phyloP scores from a whole-genome alignment of 495 filamentous ascomycete genomes.

The Parmelia sp. region DNA sequence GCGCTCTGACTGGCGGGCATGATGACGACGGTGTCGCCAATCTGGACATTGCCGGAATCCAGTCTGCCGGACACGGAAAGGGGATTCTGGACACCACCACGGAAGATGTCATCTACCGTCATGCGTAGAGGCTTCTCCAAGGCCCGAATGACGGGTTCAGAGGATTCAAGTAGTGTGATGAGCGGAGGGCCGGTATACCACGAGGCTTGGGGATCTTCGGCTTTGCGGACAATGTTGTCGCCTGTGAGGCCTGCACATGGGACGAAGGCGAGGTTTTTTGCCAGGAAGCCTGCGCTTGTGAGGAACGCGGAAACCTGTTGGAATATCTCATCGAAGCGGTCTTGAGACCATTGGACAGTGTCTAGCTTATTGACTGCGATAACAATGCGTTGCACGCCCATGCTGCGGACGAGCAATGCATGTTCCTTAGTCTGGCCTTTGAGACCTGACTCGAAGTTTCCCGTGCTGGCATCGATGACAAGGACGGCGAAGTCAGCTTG shows the following conservation, averaged over 20 bases:
- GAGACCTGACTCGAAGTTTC: conserved; percentile 87
- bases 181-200: conserved; percentile 83
- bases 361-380: conserved; percentile 96
- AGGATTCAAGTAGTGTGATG: conserved; percentile 74
- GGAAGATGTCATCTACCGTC: conserved; percentile 77
- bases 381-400: conserved; percentile 82
- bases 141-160: conserved; percentile 62
- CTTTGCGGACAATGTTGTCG: conserved; percentile 68
- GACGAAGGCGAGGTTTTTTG: conserved; percentile 74
- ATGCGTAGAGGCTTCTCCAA: conserved; percentile 76
- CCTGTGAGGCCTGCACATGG: conserved; percentile 85
- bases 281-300: conserved; percentile 68
- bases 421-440: conserved; percentile 95
- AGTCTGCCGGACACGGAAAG: conserved; percentile 81
- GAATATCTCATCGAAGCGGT: conserved; percentile 76
- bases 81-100: conserved; percentile 64
- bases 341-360: conserved; percentile 68
- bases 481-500: conserved; percentile 96
- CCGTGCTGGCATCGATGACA: conserved; percentile 81
- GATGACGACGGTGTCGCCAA: conserved; percentile 70
- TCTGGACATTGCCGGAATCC: conserved; percentile 74
- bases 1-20: conserved; percentile 78
- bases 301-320: conserved; percentile 80
- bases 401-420: conserved; percentile 79
- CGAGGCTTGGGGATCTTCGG: conserved; percentile 46